phyloP scores from a whole-genome alignment of 805 yeast genomes.

The Spathaspora passalidarum region DNA sequence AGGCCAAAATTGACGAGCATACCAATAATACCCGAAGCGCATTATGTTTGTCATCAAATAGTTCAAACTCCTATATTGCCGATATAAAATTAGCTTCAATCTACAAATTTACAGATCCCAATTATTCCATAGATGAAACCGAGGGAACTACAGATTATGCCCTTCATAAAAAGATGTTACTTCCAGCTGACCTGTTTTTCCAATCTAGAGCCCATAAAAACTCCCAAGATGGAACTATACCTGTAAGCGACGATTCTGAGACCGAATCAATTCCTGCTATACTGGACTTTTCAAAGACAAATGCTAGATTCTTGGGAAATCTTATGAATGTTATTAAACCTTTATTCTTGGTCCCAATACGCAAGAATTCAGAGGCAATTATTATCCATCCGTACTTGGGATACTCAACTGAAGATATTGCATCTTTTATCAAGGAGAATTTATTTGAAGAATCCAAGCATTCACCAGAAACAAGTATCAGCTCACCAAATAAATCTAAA shows the following conservation, averaged over 20 bases:
- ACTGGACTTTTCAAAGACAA: not conserved
- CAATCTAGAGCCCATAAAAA: slow-evolving; percentile 19
- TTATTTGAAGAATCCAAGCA: slow-evolving; percentile 8
- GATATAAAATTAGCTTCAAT: slow-evolving; percentile 28
- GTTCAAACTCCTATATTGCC: slow-evolving; percentile 30
- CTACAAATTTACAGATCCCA: slow-evolving; percentile 34
- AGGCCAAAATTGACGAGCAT: slow-evolving; percentile 13
- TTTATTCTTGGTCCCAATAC: not conserved
- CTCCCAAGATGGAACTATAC: slow-evolving; percentile 8
- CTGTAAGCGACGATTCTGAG: not conserved
- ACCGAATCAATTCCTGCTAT: not conserved
- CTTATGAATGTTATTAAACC: not conserved
- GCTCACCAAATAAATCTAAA: not conserved
- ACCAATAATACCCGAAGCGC: slow-evolving; percentile 17
- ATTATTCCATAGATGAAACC: slow-evolving; percentile 21
- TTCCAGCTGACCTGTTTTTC: slow-evolving; percentile 35
- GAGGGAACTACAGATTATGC: slow-evolving; percentile 20
- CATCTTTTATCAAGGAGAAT: slow-evolving; percentile 19
- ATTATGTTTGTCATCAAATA: slow-evolving; percentile 31
- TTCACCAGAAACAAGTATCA: not conserved
- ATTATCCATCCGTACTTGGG: slow-evolving; percentile 25
- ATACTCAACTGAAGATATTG: slow-evolving; percentile 28
- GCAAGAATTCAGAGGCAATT: slow-evolving; percentile 8
- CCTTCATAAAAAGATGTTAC: slow-evolving; percentile 26
- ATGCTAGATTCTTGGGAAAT: not conserved